These are phyloP conservation scores for Fusarium sp. DNA, from an alignment of 2,329 filamentous ascomycete species.

Conservation along the genomic window DNA sequence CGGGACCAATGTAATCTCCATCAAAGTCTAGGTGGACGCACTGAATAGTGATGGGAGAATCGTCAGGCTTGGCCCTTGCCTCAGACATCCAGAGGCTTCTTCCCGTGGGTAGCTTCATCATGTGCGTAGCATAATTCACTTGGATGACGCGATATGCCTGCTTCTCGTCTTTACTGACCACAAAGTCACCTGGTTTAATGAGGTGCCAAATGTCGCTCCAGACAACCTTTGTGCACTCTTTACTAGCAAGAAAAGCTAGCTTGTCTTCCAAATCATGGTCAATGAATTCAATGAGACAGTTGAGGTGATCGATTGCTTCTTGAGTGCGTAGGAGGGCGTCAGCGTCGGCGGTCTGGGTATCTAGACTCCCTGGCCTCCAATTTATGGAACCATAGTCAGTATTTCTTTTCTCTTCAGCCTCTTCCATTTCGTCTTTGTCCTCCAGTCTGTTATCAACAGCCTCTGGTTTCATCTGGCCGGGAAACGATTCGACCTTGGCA, in stretches of 20 bases:
- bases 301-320: neutral
- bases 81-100: neutral
- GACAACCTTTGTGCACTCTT: neutral
- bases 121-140: neutral
- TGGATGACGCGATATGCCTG: neutral
- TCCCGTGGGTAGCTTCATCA: neutral
- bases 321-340: neutral
- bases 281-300: neutral
- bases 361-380: too few species aligned
- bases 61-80: neutral
- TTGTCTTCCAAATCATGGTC: neutral
- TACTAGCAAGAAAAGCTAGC: fast-evolving
- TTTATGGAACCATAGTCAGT: too few species aligned
- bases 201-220: neutral
- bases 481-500: too few species aligned
- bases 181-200: neutral
- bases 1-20: neutral
- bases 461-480: too few species aligned
- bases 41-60: neutral
- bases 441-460: too few species aligned
- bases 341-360: neutral
- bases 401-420: too few species aligned
- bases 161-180: neutral
- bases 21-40: neutral
- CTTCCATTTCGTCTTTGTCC: too few species aligned